Conservation (phyloP, 2,329 filamentous ascomycete species). For the Didymella lethalis region DNA sequence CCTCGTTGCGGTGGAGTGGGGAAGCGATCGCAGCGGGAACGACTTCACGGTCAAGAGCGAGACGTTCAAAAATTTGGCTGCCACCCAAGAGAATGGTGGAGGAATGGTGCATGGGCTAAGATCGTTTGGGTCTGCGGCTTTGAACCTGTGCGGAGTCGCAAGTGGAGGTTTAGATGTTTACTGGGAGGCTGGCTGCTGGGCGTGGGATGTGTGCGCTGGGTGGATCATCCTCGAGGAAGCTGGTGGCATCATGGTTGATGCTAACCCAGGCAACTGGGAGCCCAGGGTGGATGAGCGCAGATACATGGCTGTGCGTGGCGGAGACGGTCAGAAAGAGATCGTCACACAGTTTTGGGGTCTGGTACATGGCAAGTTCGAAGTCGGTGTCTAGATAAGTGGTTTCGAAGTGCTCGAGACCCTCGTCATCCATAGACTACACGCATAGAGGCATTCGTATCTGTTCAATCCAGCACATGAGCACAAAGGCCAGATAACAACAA, state of each 20-base stretch:
- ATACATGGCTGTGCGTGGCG: conserved; percentile 60
- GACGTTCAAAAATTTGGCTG: conserved; percentile 66
- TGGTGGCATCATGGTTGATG: conserved; percentile 74
- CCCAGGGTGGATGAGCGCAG: conserved; percentile 64
- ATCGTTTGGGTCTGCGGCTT: conserved; percentile 74
- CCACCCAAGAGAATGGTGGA: conserved; percentile 67
- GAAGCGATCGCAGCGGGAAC: conserved; percentile 69
- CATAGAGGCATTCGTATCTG: not conserved
- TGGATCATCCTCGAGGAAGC: conserved; percentile 80
- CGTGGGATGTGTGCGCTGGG: conserved; percentile 84
- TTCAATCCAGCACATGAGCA: no score
- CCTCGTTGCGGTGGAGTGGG: conserved; percentile 78
- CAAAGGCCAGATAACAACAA: no score
- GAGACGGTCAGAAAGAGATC: conserved; percentile 55
- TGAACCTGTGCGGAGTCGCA: conserved; percentile 78
- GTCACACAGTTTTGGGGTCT: conserved; percentile 60
- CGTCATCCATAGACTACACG: not conserved
- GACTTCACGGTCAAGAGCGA: conserved; percentile 75
- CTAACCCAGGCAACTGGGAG: conserved; percentile 76
- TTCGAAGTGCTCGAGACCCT: conserved; percentile 16
- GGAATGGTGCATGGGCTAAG: conserved; percentile 79
- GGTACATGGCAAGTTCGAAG: conserved; percentile 56
- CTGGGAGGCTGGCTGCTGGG: conserved; percentile 86
- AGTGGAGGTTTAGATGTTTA: conserved; percentile 75
- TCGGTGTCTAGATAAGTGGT: conserved; percentile 40